Evolutionary conservation across 2,329 filamentous ascomycete genomes (phyloP).

Genomic region (Grosmannia serpens): DNA sequence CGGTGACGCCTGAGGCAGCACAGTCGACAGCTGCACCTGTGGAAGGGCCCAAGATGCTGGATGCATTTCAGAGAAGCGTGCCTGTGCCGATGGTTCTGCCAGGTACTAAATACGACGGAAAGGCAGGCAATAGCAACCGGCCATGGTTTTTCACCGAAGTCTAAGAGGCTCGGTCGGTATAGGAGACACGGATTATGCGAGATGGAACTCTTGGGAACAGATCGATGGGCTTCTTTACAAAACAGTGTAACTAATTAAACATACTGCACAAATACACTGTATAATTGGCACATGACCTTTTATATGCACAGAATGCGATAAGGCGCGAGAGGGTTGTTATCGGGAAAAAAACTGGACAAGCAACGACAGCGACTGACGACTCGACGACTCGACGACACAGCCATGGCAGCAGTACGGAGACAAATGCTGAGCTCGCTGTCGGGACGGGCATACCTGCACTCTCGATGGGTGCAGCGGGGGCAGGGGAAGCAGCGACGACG

Average conservation of each 20-base stretch:
- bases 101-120: constrained; percentile 33
- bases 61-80: constrained; percentile 41
- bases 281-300: no score
- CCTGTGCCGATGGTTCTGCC: constrained; percentile 56
- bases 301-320: no score
- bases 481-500: background rate
- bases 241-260: no score
- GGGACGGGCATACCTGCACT: background rate
- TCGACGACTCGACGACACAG: background rate
- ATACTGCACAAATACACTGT: no score
- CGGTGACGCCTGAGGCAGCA: background rate
- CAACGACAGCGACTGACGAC: no score
- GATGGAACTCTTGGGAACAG: no score
- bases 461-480: background rate
- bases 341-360: no score
- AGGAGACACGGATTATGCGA: background rate
- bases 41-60: constrained; percentile 16
- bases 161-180: background rate
- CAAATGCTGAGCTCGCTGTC: background rate
- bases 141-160: constrained; percentile 30
- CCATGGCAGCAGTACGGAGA: background rate
- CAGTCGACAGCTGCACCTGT: no score
- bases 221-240: background rate
- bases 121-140: constrained; percentile 9
- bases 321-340: no score